Evolutionary conservation across 2,329 filamentous ascomycete genomes (phyloP).

Genomic region (Xylariaceae sp.): DNA sequence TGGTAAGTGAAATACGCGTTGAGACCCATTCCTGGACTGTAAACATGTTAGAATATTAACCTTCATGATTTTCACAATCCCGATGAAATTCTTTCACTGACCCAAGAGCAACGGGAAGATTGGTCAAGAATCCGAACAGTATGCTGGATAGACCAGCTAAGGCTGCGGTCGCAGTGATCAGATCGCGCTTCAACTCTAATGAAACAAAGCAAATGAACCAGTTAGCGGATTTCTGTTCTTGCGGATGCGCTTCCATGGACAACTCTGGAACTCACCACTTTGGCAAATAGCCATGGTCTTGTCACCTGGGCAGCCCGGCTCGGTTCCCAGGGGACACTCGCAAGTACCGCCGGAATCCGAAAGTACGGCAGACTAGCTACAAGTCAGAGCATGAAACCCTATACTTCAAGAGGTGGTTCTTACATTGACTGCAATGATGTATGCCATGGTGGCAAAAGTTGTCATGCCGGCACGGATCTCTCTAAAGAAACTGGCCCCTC

Average conservation of each 20-base stretch:
- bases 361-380: constrained; percentile 59
- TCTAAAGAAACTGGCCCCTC: constrained; percentile 65
- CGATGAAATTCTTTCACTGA: constrained; percentile 37
- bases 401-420: constrained; percentile 18
- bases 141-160: constrained; percentile 71
- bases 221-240: constrained; percentile 6
- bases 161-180: constrained; percentile 79
- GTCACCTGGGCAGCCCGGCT: constrained; percentile 45
- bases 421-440: constrained; percentile 72
- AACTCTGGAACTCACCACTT: constrained; percentile 35
- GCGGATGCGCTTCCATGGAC: not conserved
- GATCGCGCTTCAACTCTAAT: constrained; percentile 62
- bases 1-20: constrained; percentile 66
- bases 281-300: constrained; percentile 42
- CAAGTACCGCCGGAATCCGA: constrained; percentile 74
- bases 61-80: not conserved
- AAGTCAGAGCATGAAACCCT: not conserved
- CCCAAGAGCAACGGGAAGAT: constrained; percentile 72
- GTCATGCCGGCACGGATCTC: constrained; percentile 76
- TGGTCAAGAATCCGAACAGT: constrained; percentile 73
- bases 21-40: constrained; percentile 60
- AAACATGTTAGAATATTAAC: constrained; percentile 7
- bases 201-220: not conserved
- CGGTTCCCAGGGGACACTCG: constrained; percentile 47
- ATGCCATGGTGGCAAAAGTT: constrained; percentile 77